Conservation (phyloP, 108 stramenopile species). For the Nitzschia inconspicua region DNA sequence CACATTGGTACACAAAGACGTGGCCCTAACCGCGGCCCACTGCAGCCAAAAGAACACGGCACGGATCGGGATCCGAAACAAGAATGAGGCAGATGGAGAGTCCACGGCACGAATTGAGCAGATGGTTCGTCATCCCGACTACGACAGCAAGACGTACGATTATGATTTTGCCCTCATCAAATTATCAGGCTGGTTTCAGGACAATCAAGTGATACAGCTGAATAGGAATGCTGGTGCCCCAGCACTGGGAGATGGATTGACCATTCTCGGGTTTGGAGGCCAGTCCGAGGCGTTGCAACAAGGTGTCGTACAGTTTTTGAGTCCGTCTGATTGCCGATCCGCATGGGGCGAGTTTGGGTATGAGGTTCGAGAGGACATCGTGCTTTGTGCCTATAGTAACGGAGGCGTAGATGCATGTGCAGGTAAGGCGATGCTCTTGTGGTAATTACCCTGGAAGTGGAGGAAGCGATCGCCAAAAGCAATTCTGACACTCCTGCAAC, state of each 20-base stretch:
- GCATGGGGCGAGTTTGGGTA: slow-evolving; percentile 1
- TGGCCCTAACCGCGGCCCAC: slow-evolving; percentile 29
- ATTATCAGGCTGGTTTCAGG: slow-evolving; percentile 9
- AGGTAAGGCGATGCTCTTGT: background rate
- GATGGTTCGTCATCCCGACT: slow-evolving; percentile 15
- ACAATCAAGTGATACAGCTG: background rate
- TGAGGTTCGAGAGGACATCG: background rate
- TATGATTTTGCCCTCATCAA: slow-evolving; percentile 37
- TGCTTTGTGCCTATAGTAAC: slow-evolving; percentile 4
- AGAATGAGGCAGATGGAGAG: slow-evolving; percentile 4
- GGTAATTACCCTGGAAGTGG: background rate
- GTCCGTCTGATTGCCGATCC: slow-evolving; percentile 1
- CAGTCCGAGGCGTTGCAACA: slow-evolving; percentile 13
- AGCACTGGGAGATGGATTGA: slow-evolving; percentile 10
- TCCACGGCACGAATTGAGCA: background rate
- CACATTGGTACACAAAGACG: slow-evolving; percentile 25
- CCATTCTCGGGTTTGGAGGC: slow-evolving; percentile 28
- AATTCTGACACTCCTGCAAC: background rate
- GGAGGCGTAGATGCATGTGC: background rate
- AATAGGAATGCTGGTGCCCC: background rate
- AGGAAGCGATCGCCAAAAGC: background rate
- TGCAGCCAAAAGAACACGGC: background rate
- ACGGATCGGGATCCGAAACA: background rate
- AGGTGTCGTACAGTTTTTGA: slow-evolving; percentile 9
- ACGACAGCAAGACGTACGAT: slow-evolving; percentile 2